Percentiles rank a stretch among this genome's conserved stretches.
Evolutionary conservation across 371 early-diverging fungal species (phyloP).

Genomic region (Mortierella sp.): DNA sequence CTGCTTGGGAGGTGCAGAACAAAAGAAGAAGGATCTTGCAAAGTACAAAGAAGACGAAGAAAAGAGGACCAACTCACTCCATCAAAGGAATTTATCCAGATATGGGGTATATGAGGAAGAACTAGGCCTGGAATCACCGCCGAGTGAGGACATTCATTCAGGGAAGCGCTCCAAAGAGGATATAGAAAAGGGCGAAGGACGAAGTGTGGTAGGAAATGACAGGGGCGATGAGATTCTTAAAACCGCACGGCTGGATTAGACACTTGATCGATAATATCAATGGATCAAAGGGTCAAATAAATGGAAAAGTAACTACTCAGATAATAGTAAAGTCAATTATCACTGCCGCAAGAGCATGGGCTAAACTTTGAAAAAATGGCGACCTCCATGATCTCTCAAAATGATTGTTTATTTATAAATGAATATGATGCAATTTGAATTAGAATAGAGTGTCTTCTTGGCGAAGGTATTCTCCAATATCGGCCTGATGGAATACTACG

Average conservation of each 20-base stretch:
- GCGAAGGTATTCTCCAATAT: slow-evolving; percentile 99
- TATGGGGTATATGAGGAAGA: slow-evolving; percentile 21
- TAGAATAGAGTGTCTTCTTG: slow-evolving; percentile 93
- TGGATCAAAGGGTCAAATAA: too few relatives aligned
- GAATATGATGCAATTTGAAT: slow-evolving; percentile 4
- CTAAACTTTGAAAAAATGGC: too few relatives aligned
- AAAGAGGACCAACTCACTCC: not conserved
- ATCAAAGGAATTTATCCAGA: slow-evolving; percentile 13
- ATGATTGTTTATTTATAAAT: not conserved
- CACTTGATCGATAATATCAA: too few relatives aligned
- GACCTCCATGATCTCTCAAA: too few relatives aligned
- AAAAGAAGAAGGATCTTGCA: slow-evolving; percentile 31
- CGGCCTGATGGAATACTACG: slow-evolving; percentile 98
- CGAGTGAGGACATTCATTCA: not conserved
- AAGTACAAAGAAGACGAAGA: slow-evolving; percentile 44
- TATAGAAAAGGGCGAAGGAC: not conserved
- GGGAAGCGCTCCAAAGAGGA: slow-evolving; percentile 12
- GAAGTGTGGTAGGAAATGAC: not conserved
- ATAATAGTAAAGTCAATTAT: too few relatives aligned
- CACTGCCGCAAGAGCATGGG: too few relatives aligned
- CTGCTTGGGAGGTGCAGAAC: slow-evolving; percentile 39
- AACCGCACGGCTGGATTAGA: not conserved
- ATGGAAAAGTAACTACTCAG: too few relatives aligned
- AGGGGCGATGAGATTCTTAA: slow-evolving; percentile 5
- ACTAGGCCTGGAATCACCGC: not conserved